phyloP scores from a whole-genome alignment of 2,329 filamentous ascomycete species.

The Neobulgaria alba region DNA sequence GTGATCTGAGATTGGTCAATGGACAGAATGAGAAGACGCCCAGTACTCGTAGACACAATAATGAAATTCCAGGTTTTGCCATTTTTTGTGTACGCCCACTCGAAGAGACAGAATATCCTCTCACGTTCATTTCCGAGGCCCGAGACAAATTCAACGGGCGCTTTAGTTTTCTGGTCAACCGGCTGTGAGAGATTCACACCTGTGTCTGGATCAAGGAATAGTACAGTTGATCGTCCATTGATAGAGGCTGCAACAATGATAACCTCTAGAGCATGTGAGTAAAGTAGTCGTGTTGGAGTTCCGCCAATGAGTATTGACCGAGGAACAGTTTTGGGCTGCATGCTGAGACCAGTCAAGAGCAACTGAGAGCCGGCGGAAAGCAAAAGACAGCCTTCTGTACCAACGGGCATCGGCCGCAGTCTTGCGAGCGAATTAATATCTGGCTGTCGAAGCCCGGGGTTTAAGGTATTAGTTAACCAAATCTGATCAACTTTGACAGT shows the following conservation, averaged over 20 bases:
- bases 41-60: constrained; percentile 47
- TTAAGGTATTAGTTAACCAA: constrained; percentile 43
- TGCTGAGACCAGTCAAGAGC: constrained; percentile 44
- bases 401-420: constrained; percentile 30
- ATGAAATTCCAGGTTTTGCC: constrained; percentile 54
- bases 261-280: constrained; percentile 43
- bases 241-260: constrained; percentile 43
- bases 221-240: constrained; percentile 38
- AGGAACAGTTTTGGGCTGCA: constrained; percentile 38
- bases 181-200: constrained; percentile 43
- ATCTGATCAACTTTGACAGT: constrained; percentile 30
- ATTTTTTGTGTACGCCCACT: constrained; percentile 54
- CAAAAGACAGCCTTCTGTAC: constrained; percentile 30
- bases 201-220: constrained; percentile 48
- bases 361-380: constrained; percentile 43
- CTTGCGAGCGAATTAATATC: constrained; percentile 40
- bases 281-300: constrained; percentile 38
- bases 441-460: constrained; percentile 38
- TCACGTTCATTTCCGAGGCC: constrained; percentile 50
- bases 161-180: constrained; percentile 32
- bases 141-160: constrained; percentile 40
- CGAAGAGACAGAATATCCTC: constrained; percentile 49
- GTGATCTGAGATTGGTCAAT: constrained; percentile 22
- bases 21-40: constrained; percentile 48
- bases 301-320: constrained; percentile 37